These are phyloP conservation scores for Alnus glutinosa DNA, from an alignment of 306 rosid species.

Conservation along the genomic window DNA sequence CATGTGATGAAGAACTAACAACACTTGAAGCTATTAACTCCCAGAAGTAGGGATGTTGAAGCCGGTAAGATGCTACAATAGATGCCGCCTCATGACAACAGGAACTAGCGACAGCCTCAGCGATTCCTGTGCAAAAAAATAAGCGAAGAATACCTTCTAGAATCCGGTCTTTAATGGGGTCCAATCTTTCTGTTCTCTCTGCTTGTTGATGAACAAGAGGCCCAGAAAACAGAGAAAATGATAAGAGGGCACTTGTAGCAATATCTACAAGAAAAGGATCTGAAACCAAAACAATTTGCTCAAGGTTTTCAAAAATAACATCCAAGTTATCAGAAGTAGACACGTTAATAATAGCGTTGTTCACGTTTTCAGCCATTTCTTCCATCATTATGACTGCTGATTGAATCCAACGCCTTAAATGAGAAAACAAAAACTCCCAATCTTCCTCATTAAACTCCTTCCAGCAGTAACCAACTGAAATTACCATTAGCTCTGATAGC, in stretches of 20 bases:
- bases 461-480: constrained; percentile 91
- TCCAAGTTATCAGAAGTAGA: constrained; percentile 43
- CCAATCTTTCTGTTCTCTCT: constrained; percentile 59
- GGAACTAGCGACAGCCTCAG: constrained; percentile 77
- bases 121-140: constrained; percentile 86
- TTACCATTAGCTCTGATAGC: constrained; percentile 72
- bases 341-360: constrained; percentile 46
- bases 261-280: constrained; percentile 58
- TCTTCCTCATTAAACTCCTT: constrained; percentile 78
- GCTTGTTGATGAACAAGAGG: constrained; percentile 52
- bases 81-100: constrained; percentile 67
- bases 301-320: constrained; percentile 37
- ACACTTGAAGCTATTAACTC: constrained; percentile 73
- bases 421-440: constrained; percentile 78
- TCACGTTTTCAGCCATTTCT: constrained; percentile 75
- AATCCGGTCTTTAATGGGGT: constrained; percentile 67
- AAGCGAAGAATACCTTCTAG: constrained; percentile 81
- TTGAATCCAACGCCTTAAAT: constrained; percentile 81
- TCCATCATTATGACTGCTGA: constrained; percentile 79
- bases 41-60: constrained; percentile 69
- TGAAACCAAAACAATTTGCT: constrained; percentile 54
- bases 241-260: constrained; percentile 80
- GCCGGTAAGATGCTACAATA: constrained; percentile 61
- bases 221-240: constrained; percentile 63
- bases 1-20: constrained; percentile 63